Evolutionary conservation across 306 rosid genomes (phyloP), one percentile per base, ranked within the genome.

Genomic region (Rosa chinensis): DNA sequence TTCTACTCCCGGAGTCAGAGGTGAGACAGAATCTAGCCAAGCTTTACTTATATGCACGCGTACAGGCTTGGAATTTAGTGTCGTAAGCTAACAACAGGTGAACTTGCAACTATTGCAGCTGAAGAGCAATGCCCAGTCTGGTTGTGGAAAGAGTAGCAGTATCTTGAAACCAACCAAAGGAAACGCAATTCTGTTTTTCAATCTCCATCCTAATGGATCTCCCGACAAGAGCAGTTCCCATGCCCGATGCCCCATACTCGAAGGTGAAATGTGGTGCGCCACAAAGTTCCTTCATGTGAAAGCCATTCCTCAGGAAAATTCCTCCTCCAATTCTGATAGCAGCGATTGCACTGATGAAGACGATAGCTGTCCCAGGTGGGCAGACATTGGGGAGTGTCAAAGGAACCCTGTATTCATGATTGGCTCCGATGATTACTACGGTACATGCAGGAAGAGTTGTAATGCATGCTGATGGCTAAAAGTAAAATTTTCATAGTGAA

Each of bases 371-470:
- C 73, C 87, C 11, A 70, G 74, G 39, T 94, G 97, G 98, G 98
- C 93, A 25, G 87, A 90, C 80, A 59, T 50, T 8, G 97, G 98
- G 72, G 97, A 94, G 82, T 94, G 98, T 79, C 81, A 88, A 81
- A 49, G 85, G 73, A 94, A 94, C 59, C 92, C 96, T 1, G 93
- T 92, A 3, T 94, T 81, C 90, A 94, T 94, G 98, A 69, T 92
- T 53, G 98, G 98, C 59, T 89, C 98, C 53, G 89, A 89, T 25
- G 98, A 94, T 89, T 94, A 94, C 80, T 90, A 86, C 74, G 98
- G 98, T 32, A 94, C 97, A 4, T 94, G 98, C 86, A 81, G 98
- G 89, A 90, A 83, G 81, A 94, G 97, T 77, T 94, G 97, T 79
- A 80, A 82, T 55, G 94, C 79, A 11, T 94, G 98, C 79, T 89